Evolutionary conservation across 2,329 filamentous ascomycete genomes (phyloP).

Genomic region (Pseudogymnoascus sp.): DNA sequence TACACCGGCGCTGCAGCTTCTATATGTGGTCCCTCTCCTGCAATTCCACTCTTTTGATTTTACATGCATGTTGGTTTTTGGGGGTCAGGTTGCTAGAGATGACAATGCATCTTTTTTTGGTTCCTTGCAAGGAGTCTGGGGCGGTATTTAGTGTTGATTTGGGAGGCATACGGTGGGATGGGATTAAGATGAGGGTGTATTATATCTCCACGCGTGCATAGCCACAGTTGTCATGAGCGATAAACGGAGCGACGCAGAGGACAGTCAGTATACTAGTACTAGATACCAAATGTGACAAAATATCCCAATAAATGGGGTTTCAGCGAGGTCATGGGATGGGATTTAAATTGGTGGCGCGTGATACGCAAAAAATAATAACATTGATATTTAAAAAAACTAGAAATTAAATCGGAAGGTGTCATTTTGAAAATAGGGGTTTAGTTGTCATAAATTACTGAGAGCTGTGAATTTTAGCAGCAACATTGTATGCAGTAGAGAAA

Average conservation of each 20-base stretch:
- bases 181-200: neutral
- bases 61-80: neutral
- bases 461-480: neutral
- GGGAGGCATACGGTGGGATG: neutral
- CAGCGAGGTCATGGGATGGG: neutral
- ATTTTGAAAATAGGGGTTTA: neutral
- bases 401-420: neutral
- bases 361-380: neutral
- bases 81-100: neutral
- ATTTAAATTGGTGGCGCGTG: neutral
- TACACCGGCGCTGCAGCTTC: neutral
- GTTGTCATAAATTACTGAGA: neutral
- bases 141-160: neutral
- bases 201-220: neutral
- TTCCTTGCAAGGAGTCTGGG: neutral
- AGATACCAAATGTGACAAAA: conserved; percentile 4
- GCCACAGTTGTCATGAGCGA: neutral
- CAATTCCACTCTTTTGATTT: conserved; percentile 7
- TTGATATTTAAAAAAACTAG: neutral
- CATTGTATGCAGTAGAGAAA: neutral
- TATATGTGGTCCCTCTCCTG: neutral
- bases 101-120: neutral
- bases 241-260: neutral
- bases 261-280: neutral
- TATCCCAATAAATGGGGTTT: neutral